Evolutionary conservation across 2,329 filamentous ascomycete genomes (phyloP).

Genomic region (Pseudogymnoascus verrucosus): DNA sequence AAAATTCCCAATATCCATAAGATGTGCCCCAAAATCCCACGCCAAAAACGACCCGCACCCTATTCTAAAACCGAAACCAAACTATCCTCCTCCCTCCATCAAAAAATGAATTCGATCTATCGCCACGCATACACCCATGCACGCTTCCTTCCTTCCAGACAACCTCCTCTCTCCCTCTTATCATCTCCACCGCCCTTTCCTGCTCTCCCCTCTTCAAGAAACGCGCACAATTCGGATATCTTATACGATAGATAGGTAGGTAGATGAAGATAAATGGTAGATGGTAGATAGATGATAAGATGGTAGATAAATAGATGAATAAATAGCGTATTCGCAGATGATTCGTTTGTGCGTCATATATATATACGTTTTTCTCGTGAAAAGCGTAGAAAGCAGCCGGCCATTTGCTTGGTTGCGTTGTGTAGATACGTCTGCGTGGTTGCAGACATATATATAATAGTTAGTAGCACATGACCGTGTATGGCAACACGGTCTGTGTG

Average conservation of each 20-base stretch:
- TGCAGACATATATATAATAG: neutral
- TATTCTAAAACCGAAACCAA: too few species aligned
- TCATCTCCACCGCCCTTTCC: too few species aligned
- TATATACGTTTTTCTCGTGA: neutral
- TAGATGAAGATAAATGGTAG: neutral
- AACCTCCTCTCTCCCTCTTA: too few species aligned
- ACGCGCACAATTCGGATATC: too few species aligned
- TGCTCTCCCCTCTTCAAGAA: too few species aligned
- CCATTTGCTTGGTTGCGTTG: neutral
- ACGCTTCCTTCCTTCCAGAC: too few species aligned
- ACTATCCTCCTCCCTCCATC: too few species aligned
- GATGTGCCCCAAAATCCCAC: too few species aligned
- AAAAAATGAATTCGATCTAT: too few species aligned
- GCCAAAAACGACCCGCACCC: too few species aligned
- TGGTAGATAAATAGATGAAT: neutral
- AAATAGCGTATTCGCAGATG: neutral
- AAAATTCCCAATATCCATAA: too few species aligned
- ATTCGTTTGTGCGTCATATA: neutral
- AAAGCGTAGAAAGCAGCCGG: neutral
- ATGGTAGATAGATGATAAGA: neutral
- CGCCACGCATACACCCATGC: too few species aligned
- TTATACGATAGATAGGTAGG: neutral
- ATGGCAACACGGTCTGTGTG: neutral
- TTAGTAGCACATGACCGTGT: neutral
- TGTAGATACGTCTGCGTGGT: neutral